Conservation (phyloP, 2,329 filamentous ascomycete genomes). For the Apiospora saccharicola region DNA sequence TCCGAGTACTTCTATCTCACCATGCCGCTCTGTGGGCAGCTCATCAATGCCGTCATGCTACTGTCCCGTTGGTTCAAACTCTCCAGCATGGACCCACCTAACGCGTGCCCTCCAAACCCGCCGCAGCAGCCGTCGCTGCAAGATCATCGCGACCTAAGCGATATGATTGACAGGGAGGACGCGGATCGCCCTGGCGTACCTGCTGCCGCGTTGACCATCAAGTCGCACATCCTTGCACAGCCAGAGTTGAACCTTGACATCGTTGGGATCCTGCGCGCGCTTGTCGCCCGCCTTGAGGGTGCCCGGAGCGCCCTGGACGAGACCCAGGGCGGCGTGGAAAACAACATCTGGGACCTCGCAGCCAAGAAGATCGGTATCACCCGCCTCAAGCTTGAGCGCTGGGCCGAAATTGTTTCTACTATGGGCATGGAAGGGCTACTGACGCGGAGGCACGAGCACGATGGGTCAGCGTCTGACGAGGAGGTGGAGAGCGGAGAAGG, state of each 20-base stretch:
- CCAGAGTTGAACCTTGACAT: constrained; percentile 55
- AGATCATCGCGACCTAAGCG: background rate
- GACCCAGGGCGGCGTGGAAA: constrained; percentile 45
- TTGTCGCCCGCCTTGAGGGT: constrained; percentile 53
- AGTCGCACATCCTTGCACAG: constrained; percentile 51
- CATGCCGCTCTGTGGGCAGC: constrained; percentile 52
- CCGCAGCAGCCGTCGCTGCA: background rate
- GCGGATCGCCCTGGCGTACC: constrained; percentile 40
- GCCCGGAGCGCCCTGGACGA: constrained; percentile 38
- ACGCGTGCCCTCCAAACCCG: constrained; percentile 2
- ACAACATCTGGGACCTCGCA: constrained; percentile 57
- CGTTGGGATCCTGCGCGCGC: constrained; percentile 48
- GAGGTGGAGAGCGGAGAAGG: background rate
- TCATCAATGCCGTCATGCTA: constrained; percentile 60
- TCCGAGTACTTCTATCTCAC: constrained; percentile 54
- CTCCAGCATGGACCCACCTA: constrained; percentile 44
- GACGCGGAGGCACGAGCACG: constrained; percentile 23
- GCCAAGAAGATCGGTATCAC: constrained; percentile 56
- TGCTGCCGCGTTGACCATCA: constrained; percentile 49
- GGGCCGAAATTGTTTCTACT: constrained; percentile 52
- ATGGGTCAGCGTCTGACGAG: constrained; percentile 18
- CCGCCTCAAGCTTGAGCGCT: constrained; percentile 54
- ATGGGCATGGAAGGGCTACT: constrained; percentile 41
- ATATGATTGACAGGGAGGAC: background rate
- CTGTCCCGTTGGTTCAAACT: constrained; percentile 60